Percentiles rank a stretch among this genome's conserved stretches.
Evolutionary conservation across 441 rosid genomes (phyloP).

Genomic region (Arabidopsis hybrid): DNA sequence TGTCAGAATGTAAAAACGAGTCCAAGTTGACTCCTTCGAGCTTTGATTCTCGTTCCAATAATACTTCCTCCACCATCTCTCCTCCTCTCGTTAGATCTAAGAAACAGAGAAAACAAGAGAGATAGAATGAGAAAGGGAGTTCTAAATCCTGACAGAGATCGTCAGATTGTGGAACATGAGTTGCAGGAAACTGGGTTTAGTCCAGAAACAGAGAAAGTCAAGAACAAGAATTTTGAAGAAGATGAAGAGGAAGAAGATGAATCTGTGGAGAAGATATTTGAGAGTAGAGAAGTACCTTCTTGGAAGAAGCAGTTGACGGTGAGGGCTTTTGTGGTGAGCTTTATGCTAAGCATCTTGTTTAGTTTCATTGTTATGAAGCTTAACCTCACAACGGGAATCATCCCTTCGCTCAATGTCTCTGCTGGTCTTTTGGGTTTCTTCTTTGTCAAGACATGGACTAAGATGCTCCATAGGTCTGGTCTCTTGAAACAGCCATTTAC

Average conservation of each 20-base stretch:
- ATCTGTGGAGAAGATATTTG: constrained; percentile 67
- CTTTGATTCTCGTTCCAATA: constrained; percentile 42
- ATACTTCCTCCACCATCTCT: constrained; percentile 28
- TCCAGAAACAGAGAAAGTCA: constrained; percentile 36
- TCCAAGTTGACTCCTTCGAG: constrained; percentile 45
- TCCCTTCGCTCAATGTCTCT: constrained; percentile 81
- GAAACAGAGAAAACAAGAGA: constrained; percentile 36
- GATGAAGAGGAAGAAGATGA: constrained; percentile 38
- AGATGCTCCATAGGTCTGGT: constrained; percentile 55
- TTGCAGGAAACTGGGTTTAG: constrained; percentile 45
- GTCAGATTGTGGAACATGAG: constrained; percentile 48
- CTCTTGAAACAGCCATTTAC: constrained; percentile 73
- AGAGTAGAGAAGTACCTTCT: constrained; percentile 60
- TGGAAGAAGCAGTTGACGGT: constrained; percentile 75
- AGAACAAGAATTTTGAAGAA: constrained; percentile 38
- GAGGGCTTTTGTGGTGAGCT: constrained; percentile 78
- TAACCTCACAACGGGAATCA: constrained; percentile 79
- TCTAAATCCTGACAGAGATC: constrained; percentile 31
- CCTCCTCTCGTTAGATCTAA: constrained; percentile 39
- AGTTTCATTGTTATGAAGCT: constrained; percentile 90
- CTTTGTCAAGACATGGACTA: constrained; percentile 79
- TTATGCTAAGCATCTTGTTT: constrained; percentile 67
- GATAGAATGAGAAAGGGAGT: constrained; percentile 43
- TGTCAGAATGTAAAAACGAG: constrained; percentile 45
- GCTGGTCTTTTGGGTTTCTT: constrained; percentile 89